Conservation (phyloP, 2,329 filamentous ascomycete species). For the Hypoxylon sp. region DNA sequence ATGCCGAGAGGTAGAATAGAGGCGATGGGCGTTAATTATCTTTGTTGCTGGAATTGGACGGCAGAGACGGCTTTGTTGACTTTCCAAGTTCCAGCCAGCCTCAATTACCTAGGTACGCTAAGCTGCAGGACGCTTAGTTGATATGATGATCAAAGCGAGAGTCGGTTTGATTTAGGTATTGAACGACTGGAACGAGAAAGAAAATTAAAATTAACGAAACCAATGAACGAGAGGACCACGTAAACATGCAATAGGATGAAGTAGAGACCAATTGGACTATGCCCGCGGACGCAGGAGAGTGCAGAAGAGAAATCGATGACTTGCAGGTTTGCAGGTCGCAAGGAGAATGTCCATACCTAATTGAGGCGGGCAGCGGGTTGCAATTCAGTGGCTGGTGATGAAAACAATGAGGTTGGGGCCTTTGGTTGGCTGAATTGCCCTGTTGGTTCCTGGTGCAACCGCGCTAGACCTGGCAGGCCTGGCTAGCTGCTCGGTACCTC, state of each 20-base stretch:
- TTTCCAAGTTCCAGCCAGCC: constrained; percentile 23
- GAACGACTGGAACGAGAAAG: constrained; percentile 29
- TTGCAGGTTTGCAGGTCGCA: constrained; percentile 40
- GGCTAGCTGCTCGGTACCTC: not conserved
- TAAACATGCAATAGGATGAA: constrained; percentile 39
- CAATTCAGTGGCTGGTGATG: constrained; percentile 49
- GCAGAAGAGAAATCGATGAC: constrained; percentile 43
- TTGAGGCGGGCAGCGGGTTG: constrained; percentile 34
- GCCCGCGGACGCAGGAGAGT: constrained; percentile 40
- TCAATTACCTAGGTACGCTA: constrained; percentile 20
- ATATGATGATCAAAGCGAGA: constrained; percentile 27
- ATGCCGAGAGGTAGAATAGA: constrained; percentile 4
- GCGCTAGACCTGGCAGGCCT: constrained; percentile 2
- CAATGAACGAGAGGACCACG: constrained; percentile 41
- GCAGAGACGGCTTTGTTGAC: constrained; percentile 35
- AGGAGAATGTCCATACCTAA: constrained; percentile 30
- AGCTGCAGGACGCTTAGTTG: constrained; percentile 21
- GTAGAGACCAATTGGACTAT: constrained; percentile 40
- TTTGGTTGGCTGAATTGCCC: constrained; percentile 40
- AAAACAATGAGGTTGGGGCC: constrained; percentile 47
- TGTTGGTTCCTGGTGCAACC: constrained; percentile 15
- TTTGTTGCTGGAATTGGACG: constrained; percentile 21
- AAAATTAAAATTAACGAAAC: constrained; percentile 27
- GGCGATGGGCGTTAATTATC: constrained; percentile 3
- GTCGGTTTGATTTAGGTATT: constrained; percentile 6